Evolutionary conservation across 23 red algal genomes (phyloP), one percentile per base, ranked within the genome.

Genomic region (Porphyridium purpureum): DNA sequence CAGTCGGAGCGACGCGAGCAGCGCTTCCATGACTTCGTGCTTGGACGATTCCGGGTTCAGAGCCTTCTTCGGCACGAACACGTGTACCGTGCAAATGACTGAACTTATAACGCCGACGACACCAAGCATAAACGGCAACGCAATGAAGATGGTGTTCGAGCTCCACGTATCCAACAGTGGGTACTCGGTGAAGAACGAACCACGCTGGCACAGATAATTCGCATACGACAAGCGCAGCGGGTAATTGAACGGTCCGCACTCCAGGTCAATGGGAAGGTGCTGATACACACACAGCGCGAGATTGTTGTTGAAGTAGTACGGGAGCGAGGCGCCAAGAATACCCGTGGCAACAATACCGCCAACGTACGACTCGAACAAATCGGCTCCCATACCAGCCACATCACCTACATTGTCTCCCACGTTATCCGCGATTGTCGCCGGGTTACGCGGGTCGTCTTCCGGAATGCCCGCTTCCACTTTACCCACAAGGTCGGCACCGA

Each of bases 391-490:
- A 24, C 81, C 70, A 22, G 70, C 57, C 22, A 54, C 50, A 44
- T 88, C 63, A 26, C 81, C 70, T 4, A 76, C 63, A 54, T 68
- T 76, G 36, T 86, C 81, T 41, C 65, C 83, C 21, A 80, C 67
- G 33, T 47, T 33, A 38, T 69, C 72, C 15, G 70, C 81, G 49
- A 76, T 69, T 21, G 56, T 64, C 20, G 82, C 82, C 42, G 82
- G 64, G 38, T 82, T 82, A 8, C 82, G 54, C 24, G 82, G 82
- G 48, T 88, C 82, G 55, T 88, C 82, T 57, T 86, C 82, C 3
- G 82, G 82, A 26, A 88, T 88, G 52, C 55, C 49, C 25, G 82
- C 50, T 46, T 88, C 82, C 14, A 88, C 82, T 28, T 88, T 88
- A 19, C 82, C 82, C 26, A 88, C 74, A 24, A 88, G 62, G 50